Conservation (phyloP, 1,284 basidiomycete genomes). For the Leccinum griseonigrum region DNA sequence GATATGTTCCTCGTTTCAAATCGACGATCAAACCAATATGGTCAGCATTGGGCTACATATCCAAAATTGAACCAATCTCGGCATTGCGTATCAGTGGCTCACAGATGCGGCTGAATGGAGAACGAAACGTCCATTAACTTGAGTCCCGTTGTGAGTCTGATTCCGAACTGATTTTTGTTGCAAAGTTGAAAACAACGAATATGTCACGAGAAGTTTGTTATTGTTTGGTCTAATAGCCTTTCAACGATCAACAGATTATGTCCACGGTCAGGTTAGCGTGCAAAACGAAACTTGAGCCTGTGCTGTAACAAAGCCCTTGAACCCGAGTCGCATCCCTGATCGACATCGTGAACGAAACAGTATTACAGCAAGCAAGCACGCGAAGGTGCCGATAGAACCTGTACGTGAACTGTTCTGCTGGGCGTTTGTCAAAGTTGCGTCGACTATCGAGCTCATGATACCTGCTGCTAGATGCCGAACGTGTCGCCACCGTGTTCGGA, state of each 20-base stretch:
- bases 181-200: background rate
- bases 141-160: background rate
- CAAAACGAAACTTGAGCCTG: background rate
- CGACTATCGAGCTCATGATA: background rate
- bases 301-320: slow-evolving; percentile 1
- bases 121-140: background rate
- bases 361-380: slow-evolving; percentile 18
- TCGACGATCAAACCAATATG: background rate
- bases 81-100: background rate
- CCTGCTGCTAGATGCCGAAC: slow-evolving; percentile 16
- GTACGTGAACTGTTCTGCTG: slow-evolving; percentile 10
- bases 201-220: too few species aligned
- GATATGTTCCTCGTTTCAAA: background rate
- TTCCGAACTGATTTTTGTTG: background rate
- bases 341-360: slow-evolving; percentile 17
- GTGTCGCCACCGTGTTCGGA: slow-evolving; percentile 43
- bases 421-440: background rate
- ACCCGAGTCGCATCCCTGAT: slow-evolving; percentile 12
- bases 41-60: background rate
- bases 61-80: background rate
- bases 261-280: background rate
- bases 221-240: too few species aligned
- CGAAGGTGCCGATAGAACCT: slow-evolving; percentile 13
- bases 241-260: too few species aligned
- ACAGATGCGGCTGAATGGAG: background rate